Base-by-base conservation (phyloP, 2,329 filamentous ascomycete species). In the Davidsoniella australis region DNA sequence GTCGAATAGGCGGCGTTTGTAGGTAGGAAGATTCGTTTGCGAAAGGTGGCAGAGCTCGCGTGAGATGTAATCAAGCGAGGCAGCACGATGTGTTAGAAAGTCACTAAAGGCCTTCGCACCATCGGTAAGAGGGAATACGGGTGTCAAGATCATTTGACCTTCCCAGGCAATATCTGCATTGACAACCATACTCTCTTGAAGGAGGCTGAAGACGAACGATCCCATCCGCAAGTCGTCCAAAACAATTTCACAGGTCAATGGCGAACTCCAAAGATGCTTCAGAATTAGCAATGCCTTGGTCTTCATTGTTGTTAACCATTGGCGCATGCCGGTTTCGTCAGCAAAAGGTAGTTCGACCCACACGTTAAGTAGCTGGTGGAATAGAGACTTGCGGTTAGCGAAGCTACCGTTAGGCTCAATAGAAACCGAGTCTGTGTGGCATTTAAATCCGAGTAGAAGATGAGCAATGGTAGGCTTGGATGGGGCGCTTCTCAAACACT, bases 391-490 rank as follows among this genome's bases (percentile, higher is more conserved):
- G 12, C 78, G 75, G 14, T 75, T 69, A 10, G 79, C 75, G 62
- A 94, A 93, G 2, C 82, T 65, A 44, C 86, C 75, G 24, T 78
- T 74, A 1, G 77, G 66, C 46, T 82, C 72, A 29, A 91, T 67
- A 20, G 77, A 77, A 2, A 96, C 68, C 8, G 73, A 73, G 54
- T 78, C 80, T 36, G 81, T 75, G 41, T 78, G 76, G 58, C 86
- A 93, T 50, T 75, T 75, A 62, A 98, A 95, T 0, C 91, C 91
- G 4, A 98, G 76, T 2, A 98, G 69, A 42, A 94, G 71, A 62
- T 98, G 93, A 0, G 89, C 91, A 56, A 98, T 80, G 2, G 82
- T 93, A 4, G 91, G 88, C 56, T 80, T 76, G 57, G 82, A 75
- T 1, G 83, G 80, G 23, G 80, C 82, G 33, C 82, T 78, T 48